phyloP scores from a whole-genome alignment of 2,329 filamentous ascomycete genomes.

The Botrytis sinoallii region DNA sequence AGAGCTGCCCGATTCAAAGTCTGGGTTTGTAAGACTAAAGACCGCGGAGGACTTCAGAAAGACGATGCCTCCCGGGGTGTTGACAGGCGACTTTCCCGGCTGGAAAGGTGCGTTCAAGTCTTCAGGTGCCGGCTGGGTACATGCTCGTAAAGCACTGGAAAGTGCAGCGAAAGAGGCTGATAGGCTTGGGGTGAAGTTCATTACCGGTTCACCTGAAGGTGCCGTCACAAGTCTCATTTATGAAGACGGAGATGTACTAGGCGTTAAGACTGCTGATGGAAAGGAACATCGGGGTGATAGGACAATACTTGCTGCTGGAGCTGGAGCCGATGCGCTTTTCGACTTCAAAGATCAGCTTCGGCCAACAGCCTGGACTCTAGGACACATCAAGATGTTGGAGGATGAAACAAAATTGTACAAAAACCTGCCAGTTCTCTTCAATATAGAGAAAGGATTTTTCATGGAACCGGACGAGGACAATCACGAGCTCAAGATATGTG shows the following conservation, averaged over 20 bases:
- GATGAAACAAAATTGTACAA: conserved; percentile 46
- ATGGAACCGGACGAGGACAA: conserved; percentile 48
- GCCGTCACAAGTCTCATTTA: conserved; percentile 42
- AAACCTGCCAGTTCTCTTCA: conserved; percentile 48
- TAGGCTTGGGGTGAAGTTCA: conserved; percentile 46
- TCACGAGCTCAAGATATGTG: conserved; percentile 49
- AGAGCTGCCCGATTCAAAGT: conserved; percentile 37
- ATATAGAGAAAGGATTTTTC: conserved; percentile 49
- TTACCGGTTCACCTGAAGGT: conserved; percentile 42
- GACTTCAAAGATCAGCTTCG: conserved; percentile 51
- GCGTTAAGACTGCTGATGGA: conserved; percentile 45
- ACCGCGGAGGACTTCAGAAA: conserved; percentile 46
- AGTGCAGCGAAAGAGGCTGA: conserved; percentile 46
- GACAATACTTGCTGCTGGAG: conserved; percentile 49
- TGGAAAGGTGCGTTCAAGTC: conserved; percentile 50
- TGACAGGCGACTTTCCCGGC: conserved; percentile 48
- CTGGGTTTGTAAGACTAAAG: conserved; percentile 39
- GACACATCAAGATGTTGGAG: conserved; percentile 47
- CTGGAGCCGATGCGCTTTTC: conserved; percentile 46
- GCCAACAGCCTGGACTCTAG: conserved; percentile 54
- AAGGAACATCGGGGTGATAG: conserved; percentile 42
- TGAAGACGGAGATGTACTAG: conserved; percentile 41
- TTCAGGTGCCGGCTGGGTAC: conserved; percentile 51
- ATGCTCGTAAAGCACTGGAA: conserved; percentile 48
- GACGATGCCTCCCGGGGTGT: conserved; percentile 51